phyloP scores from a whole-genome alignment of 1,284 basidiomycete genomes.

The Rhodotorula mucilaginosa region DNA sequence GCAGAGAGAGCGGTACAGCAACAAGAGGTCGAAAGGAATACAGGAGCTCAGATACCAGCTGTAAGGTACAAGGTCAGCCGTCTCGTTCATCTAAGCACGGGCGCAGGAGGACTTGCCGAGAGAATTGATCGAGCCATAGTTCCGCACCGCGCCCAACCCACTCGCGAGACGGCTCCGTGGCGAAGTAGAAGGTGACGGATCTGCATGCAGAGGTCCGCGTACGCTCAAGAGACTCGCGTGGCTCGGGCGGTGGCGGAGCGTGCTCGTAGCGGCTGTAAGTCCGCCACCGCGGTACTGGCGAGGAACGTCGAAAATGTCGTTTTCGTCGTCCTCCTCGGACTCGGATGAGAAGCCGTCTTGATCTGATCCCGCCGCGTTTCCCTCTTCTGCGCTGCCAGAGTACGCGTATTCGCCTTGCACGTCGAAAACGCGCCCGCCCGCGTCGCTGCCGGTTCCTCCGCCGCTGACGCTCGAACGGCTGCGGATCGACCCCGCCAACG shows the following conservation, averaged over 20 bases:
- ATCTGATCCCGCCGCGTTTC: not conserved
- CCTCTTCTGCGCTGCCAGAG: not conserved
- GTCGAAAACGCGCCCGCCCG: not conserved
- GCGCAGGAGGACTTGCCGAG: slow-evolving; percentile 3
- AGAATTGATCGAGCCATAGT: slow-evolving; percentile 23
- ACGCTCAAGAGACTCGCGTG: slow-evolving; percentile 15
- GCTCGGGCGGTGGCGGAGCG: slow-evolving; percentile 11
- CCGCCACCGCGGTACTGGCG: not conserved
- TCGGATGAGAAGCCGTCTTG: not conserved
- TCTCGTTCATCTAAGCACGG: not conserved
- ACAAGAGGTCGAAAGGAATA: not conserved
- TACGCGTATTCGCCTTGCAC: not conserved
- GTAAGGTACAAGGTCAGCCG: not conserved
- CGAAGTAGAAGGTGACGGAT: not conserved
- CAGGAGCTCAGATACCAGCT: not conserved
- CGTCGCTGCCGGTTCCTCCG: not conserved
- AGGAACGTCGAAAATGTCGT: slow-evolving; percentile 32
- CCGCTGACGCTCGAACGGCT: not conserved
- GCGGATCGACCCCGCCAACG: not conserved
- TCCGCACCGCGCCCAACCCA: slow-evolving; percentile 2
- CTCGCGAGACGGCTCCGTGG: not conserved
- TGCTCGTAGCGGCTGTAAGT: not conserved
- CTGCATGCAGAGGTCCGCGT: not conserved
- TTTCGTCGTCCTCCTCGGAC: slow-evolving; percentile 19
- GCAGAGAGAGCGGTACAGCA: not conserved